A percentile compares a stretch with the other conserved stretches of the same genome.
Conservation (phyloP, 202 grass and related monocot genomes). For the Dendrocalamus latiflorus region DNA sequence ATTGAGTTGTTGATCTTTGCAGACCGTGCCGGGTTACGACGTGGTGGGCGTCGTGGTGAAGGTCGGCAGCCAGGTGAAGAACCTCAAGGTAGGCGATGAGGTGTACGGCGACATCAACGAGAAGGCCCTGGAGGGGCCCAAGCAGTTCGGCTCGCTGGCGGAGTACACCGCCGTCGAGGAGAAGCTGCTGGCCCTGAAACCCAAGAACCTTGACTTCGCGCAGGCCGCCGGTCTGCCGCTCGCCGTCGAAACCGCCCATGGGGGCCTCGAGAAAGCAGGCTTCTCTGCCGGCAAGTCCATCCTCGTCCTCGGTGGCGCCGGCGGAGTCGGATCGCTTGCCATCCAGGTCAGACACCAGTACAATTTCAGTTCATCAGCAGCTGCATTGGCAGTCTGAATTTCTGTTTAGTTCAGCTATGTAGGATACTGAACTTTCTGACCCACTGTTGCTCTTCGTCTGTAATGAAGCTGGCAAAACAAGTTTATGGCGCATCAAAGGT, state of each 20-base stretch:
- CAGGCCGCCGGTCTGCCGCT: constrained; percentile 64
- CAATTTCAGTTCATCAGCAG: neutral
- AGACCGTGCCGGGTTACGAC: constrained; percentile 93
- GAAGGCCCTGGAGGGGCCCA: constrained; percentile 73
- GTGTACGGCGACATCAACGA: constrained; percentile 93
- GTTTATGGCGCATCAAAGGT: constrained; percentile 72
- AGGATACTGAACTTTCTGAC: neutral
- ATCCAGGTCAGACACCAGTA: constrained; percentile 55
- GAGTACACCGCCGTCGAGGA: constrained; percentile 87
- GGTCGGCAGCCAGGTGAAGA: constrained; percentile 65
- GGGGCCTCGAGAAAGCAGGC: constrained; percentile 55
- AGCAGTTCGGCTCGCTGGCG: constrained; percentile 78
- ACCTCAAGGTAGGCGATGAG: constrained; percentile 72
- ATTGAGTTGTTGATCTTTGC: neutral
- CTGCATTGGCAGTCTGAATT: neutral
- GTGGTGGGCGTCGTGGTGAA: constrained; percentile 76
- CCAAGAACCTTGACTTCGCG: constrained; percentile 62
- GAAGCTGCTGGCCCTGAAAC: constrained; percentile 75
- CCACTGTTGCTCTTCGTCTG: neutral
- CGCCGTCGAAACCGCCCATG: constrained; percentile 65
- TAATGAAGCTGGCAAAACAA: constrained; percentile 65
- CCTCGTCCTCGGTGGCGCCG: constrained; percentile 79
- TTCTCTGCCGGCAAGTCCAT: constrained; percentile 63
- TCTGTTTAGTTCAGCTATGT: neutral
- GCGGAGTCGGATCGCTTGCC: constrained; percentile 74